These are phyloP conservation scores for Hysterangium stoloniferum DNA, from an alignment of 768 basidiomycete genomes.

Conservation along the genomic window DNA sequence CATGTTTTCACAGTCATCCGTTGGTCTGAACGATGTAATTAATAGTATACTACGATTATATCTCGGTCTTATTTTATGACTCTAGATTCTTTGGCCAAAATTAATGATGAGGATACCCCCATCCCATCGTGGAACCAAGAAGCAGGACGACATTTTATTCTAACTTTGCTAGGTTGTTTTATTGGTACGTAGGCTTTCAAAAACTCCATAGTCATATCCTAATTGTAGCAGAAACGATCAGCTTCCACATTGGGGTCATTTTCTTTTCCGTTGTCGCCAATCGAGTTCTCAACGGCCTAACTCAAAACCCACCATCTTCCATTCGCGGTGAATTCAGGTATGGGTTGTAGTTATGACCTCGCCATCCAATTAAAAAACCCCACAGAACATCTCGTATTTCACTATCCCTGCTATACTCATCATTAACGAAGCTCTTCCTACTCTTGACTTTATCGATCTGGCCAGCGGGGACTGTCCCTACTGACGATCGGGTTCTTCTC, in stretches of 20 bases:
- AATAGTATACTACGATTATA: neutral
- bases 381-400: slow-evolving; percentile 65
- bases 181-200: slow-evolving; percentile 37
- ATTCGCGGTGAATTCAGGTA: slow-evolving; percentile 60
- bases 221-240: slow-evolving; percentile 51
- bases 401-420: slow-evolving; percentile 76
- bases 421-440: slow-evolving; percentile 75
- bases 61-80: neutral
- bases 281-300: slow-evolving; percentile 23
- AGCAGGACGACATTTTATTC: slow-evolving; percentile 40
- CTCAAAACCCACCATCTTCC: slow-evolving; percentile 21
- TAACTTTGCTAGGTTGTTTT: slow-evolving; percentile 57
- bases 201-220: slow-evolving; percentile 2
- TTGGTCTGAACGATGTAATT: slow-evolving; percentile 63
- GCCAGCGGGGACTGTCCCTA: slow-evolving; percentile 31
- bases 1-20: slow-evolving; percentile 51
- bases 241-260: slow-evolving; percentile 65
- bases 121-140: slow-evolving; percentile 47
- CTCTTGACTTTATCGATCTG: slow-evolving; percentile 78
- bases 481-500: no score
- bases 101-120: no score
- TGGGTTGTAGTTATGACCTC: slow-evolving; percentile 8
- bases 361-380: slow-evolving; percentile 9
- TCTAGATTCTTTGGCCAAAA: slow-evolving; percentile 11
- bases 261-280: slow-evolving; percentile 49